phyloP scores from a whole-genome alignment of 2,329 filamentous ascomycete genomes.

The Ophioceras dolichostomum region DNA sequence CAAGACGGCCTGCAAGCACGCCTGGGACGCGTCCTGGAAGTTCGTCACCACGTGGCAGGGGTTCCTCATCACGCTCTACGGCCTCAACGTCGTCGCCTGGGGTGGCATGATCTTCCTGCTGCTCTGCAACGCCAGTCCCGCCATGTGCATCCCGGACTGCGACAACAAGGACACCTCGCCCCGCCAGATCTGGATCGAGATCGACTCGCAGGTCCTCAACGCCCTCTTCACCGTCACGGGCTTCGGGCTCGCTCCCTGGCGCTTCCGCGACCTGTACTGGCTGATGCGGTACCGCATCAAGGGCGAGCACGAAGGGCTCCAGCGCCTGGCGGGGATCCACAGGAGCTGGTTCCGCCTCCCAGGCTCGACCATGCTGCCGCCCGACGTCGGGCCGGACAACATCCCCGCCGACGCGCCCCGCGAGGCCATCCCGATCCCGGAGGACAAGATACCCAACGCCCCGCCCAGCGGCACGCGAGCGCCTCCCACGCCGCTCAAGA shows the following conservation, averaged over 20 bases:
- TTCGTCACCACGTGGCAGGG: constrained; percentile 67
- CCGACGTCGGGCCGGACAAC: constrained; percentile 38
- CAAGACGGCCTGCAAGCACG: constrained; percentile 44
- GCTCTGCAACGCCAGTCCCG: constrained; percentile 60
- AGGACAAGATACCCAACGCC: constrained; percentile 47
- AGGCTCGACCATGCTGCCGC: constrained; percentile 48
- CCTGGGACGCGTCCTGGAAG: constrained; percentile 50
- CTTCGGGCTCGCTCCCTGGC: constrained; percentile 76
- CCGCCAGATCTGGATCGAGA: constrained; percentile 75
- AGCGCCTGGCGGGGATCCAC: constrained; percentile 62
- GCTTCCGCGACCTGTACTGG: constrained; percentile 69
- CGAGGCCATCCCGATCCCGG: constrained; percentile 48
- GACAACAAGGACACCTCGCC: constrained; percentile 57
- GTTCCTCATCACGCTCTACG: constrained; percentile 67
- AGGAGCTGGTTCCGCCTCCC: constrained; percentile 62
- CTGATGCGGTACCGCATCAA: constrained; percentile 50
- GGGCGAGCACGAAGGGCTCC: constrained; percentile 42
- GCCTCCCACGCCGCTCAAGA: constrained; percentile 56
- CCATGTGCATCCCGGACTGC: constrained; percentile 61
- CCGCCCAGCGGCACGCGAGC: constrained; percentile 64
- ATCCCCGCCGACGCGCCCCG: constrained; percentile 26
- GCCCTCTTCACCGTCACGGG: constrained; percentile 78
- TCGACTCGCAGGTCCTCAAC: constrained; percentile 72
- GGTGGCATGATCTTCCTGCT: constrained; percentile 84
- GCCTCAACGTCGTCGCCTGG: constrained; percentile 76